Conservation (phyloP, 495 filamentous ascomycete genomes). For the Staphylotrichum longicolle region DNA sequence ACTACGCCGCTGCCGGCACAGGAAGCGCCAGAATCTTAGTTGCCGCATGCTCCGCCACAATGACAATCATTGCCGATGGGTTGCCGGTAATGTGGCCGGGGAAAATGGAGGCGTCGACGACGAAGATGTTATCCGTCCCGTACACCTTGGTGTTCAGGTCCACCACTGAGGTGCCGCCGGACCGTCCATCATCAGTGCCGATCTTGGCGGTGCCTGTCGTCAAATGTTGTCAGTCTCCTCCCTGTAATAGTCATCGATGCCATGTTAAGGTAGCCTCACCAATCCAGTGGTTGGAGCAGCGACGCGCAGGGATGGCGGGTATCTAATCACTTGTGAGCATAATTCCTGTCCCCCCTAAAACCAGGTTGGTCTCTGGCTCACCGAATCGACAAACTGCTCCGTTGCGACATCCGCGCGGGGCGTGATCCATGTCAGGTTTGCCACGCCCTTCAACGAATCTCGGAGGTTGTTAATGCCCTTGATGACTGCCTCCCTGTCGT, state of each 20-base stretch:
- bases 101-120: constrained; percentile 62
- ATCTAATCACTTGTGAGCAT: constrained; percentile 25
- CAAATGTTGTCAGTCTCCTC: background rate
- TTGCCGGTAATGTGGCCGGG: constrained; percentile 58
- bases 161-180: constrained; percentile 60
- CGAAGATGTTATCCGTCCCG: constrained; percentile 65
- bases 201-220: constrained; percentile 51
- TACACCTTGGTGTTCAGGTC: constrained; percentile 68
- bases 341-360: too few species aligned
- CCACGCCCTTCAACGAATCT: constrained; percentile 49
- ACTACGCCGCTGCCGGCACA: too few species aligned
- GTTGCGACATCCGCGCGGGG: constrained; percentile 53
- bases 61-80: constrained; percentile 56
- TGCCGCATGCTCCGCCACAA: constrained; percentile 55
- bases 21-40: constrained; percentile 30
- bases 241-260: background rate
- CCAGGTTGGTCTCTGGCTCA: constrained; percentile 4
- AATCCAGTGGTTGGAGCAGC: constrained; percentile 69
- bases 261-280: constrained; percentile 15
- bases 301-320: constrained; percentile 50
- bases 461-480: constrained; percentile 58
- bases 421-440: constrained; percentile 51
- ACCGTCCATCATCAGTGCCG: constrained; percentile 62
- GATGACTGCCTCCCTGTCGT: constrained; percentile 50
- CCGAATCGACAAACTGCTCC: constrained; percentile 51